Percentiles rank a stretch among this genome's conserved stretches.
Conservation (phyloP, 2,329 filamentous ascomycete species). For the Teratosphaeria gauchensis region DNA sequence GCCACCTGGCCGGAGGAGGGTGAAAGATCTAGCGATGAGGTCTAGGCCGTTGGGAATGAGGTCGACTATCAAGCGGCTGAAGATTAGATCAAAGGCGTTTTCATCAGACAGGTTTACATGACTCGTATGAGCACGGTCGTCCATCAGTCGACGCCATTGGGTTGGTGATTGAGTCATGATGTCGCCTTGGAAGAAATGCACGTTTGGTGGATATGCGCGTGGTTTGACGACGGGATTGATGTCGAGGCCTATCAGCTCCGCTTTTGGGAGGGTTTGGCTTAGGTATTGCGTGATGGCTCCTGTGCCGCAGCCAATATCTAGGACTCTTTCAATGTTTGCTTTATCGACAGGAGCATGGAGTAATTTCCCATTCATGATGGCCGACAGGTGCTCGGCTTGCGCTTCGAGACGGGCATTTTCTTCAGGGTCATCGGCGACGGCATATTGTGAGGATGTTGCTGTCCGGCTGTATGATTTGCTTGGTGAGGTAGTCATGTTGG, state of each 20-base stretch:
- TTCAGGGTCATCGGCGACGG: conserved; percentile 8
- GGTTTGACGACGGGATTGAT: conserved; percentile 10
- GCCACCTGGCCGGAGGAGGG: conserved; percentile 8
- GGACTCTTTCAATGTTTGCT: background rate
- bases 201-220: conserved; percentile 5
- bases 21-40: conserved; percentile 2
- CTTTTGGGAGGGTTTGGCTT: conserved; percentile 9
- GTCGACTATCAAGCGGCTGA: conserved; percentile 8
- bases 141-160: background rate
- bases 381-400: conserved; percentile 11
- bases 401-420: conserved; percentile 15
- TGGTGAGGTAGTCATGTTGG: background rate
- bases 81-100: conserved; percentile 9
- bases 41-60: conserved; percentile 10
- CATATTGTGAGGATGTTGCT: background rate
- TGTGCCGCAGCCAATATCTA: conserved; percentile 21
- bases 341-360: conserved; percentile 12
- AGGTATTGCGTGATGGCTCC: conserved; percentile 17
- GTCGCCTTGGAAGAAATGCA: conserved; percentile 10
- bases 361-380: conserved; percentile 14
- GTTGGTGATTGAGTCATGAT: conserved; percentile 1
- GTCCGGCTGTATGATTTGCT: background rate
- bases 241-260: conserved; percentile 26
- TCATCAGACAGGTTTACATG: background rate
- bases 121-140: background rate